Base-by-base conservation (phyloP, 805 yeast genomes). In the Peterozyma xylosa region DNA sequence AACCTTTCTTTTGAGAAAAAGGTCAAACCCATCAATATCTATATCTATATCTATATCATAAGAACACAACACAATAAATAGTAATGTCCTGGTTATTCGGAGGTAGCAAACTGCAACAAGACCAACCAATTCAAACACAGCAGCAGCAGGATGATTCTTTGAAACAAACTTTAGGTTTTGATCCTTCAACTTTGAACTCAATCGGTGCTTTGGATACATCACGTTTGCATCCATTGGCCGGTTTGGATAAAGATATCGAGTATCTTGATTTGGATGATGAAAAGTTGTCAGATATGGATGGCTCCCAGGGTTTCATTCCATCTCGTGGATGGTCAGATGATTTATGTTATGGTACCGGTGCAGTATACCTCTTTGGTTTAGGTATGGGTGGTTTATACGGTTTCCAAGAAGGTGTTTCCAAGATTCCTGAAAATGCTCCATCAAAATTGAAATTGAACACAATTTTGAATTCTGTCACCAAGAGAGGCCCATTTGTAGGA, bases 301-400 rank as follows among this genome's bases (percentile, higher is more conserved):
- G 96, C 35, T 78, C 95, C 1, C 88, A 86, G 58, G 95, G 96
- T 46, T 62, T 91, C 47, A 76, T 93, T 50, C 96, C 99, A 27
- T 85, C 95, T n/a, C 82, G 97, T 68, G 96, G 95, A 54, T 93
- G 96, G 95, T 77, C 89, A 13, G 99, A 93, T 63, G 98, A 93
- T 68, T 74, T 93, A 51, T 89, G 97, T 75, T 93, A 93, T 65
- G 99, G 99, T 54, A 85, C 98, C 10, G 99, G 99, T 65, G 81
- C 96, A 6, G 88, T 89, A 42, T 93, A 93, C 61, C 73, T 93
- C 53, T 54, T 85, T 30, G 95, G 96, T 37, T 73, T 93, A 52
- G 95, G 95, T 33, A 48, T 79, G 37, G 99, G 99, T 66, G 99
- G 99, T 48, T 66, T 81, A 11, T 83, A 80, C 56, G 99, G 99